These are phyloP conservation scores for Fraxinus greggii DNA, from an alignment of 305 asterid species.

Conservation along the genomic window DNA sequence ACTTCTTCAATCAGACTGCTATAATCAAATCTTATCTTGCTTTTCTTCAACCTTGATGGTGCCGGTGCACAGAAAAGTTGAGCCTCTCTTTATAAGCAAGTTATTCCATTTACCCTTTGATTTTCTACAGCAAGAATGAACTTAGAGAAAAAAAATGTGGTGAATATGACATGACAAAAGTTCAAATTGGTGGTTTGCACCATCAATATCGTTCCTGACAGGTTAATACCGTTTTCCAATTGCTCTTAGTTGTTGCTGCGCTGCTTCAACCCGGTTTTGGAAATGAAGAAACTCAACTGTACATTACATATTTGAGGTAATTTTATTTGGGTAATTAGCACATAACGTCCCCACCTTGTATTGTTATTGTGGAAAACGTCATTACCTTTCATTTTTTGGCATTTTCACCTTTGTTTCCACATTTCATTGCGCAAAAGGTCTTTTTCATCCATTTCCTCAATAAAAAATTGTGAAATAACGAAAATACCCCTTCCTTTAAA, in stretches of 20 bases:
- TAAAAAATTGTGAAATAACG: too few species aligned
- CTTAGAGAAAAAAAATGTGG: neutral
- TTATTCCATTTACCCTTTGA: constrained; percentile 31
- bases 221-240: constrained; percentile 84
- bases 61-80: constrained; percentile 63
- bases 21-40: neutral
- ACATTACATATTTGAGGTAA: constrained; percentile 64
- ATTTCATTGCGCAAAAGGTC: too few species aligned
- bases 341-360: too few species aligned
- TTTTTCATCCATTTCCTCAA: too few species aligned
- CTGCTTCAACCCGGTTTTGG: constrained; percentile 90
- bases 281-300: constrained; percentile 59
- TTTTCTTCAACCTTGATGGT: constrained; percentile 77
- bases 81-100: constrained; percentile 91
- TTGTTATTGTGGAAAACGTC: too few species aligned
- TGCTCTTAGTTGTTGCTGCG: constrained; percentile 80
- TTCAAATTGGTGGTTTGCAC: neutral
- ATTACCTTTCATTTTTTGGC: too few species aligned
- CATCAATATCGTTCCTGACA: constrained; percentile 18
- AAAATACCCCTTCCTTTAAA: too few species aligned
- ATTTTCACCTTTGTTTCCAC: too few species aligned
- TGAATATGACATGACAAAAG: neutral
- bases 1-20: neutral
- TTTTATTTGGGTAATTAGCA: too few species aligned
- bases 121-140: constrained; percentile 9